These are phyloP conservation scores for Forsythia suspensa DNA, from an alignment of 257 asterid species.

Conservation along the genomic window DNA sequence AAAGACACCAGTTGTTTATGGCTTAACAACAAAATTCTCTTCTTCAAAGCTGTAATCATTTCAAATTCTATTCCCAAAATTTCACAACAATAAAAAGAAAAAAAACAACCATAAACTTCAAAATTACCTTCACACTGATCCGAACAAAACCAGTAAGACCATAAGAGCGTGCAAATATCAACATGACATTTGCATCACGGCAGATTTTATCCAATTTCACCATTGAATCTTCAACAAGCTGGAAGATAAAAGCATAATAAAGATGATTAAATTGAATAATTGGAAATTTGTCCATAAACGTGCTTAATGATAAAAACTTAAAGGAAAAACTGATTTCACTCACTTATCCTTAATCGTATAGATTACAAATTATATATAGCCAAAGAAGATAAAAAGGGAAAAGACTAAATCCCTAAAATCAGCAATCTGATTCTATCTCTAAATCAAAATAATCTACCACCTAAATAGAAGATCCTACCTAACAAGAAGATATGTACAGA, in stretches of 20 bases:
- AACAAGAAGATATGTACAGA: too few species aligned
- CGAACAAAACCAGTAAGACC: constrained; percentile 94
- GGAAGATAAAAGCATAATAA: constrained; percentile 24
- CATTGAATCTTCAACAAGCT: constrained; percentile 91
- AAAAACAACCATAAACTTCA: not conserved
- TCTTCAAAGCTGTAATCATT: constrained; percentile 17
- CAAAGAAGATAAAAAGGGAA: too few species aligned
- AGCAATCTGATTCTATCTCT: too few species aligned
- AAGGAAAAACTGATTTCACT: too few species aligned
- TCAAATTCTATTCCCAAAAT: constrained; percentile 11
- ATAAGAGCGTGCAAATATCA: constrained; percentile 92
- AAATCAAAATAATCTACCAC: too few species aligned
- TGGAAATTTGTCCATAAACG: not conserved
- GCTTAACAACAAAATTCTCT: constrained; percentile 1
- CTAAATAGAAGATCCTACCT: too few species aligned
- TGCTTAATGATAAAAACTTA: not conserved
- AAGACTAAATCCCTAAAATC: too few species aligned
- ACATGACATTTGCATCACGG: constrained; percentile 73
- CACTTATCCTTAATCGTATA: too few species aligned
- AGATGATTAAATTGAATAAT: not conserved
- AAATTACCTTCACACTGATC: constrained; percentile 81
- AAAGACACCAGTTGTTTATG: not conserved
- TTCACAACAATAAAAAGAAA: constrained; percentile 12
- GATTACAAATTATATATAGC: too few species aligned
- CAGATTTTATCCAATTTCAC: constrained; percentile 88